A percentile compares a stretch with the other conserved stretches of the same genome.
These are phyloP conservation scores for Acidomyces sp. DNA, from an alignment of 495 filamentous ascomycete genomes.

Conservation along the genomic window DNA sequence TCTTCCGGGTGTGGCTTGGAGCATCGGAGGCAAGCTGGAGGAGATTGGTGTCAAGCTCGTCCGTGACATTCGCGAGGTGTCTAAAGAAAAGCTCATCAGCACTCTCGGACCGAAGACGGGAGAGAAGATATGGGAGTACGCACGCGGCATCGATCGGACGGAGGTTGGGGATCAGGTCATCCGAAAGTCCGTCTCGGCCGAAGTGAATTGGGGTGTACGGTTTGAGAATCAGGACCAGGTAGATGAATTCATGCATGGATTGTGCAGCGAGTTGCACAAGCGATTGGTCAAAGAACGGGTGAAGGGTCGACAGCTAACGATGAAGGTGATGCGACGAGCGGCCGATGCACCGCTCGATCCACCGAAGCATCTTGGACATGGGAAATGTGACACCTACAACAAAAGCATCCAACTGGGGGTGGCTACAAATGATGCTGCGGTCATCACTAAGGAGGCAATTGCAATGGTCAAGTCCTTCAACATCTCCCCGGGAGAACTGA, in stretches of 20 bases:
- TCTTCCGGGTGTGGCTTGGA: conserved; percentile 79
- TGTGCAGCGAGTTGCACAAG: conserved; percentile 70
- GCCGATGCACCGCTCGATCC: conserved; percentile 81
- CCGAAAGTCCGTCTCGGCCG: conserved; percentile 85
- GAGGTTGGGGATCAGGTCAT: conserved; percentile 73
- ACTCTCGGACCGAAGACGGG: conserved; percentile 83
- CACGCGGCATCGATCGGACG: conserved; percentile 71
- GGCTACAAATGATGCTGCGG: conserved; percentile 57
- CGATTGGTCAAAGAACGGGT: conserved; percentile 69
- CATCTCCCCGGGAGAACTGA: conserved; percentile 77
- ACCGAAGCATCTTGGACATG: conserved; percentile 87
- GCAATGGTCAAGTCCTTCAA: conserved; percentile 68
- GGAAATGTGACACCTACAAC: conserved; percentile 85
- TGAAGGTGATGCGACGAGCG: conserved; percentile 85
- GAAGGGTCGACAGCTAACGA: conserved; percentile 72
- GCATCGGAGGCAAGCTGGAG: conserved; percentile 69
- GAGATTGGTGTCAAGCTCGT: conserved; percentile 74
- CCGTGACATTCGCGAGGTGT: conserved; percentile 61
- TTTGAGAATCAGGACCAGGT: conserved; percentile 82
- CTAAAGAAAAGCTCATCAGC: conserved; percentile 59
- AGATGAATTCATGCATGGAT: conserved; percentile 72
- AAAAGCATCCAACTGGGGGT: conserved; percentile 73
- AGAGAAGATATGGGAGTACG: conserved; percentile 79
- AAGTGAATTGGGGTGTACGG: conserved; percentile 96
- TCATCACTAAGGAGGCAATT: conserved; percentile 66